Evolutionary conservation across 2,329 filamentous ascomycete species (phyloP).

Genomic region (Arthrobotrys iridis): DNA sequence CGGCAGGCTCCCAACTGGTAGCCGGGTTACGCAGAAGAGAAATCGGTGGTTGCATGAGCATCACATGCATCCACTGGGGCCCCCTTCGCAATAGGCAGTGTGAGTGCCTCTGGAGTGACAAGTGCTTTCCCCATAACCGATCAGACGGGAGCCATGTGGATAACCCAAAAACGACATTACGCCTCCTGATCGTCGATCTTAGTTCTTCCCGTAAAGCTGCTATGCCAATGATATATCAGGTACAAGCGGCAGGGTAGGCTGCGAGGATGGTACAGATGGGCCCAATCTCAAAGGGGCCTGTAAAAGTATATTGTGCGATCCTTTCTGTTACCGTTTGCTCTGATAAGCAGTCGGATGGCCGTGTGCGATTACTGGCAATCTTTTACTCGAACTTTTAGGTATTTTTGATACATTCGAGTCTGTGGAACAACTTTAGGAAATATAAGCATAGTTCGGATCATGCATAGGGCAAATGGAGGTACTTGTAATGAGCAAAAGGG

Average conservation of each 20-base stretch:
- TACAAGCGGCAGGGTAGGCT: neutral
- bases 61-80: constrained; percentile 38
- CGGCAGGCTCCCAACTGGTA: constrained; percentile 47
- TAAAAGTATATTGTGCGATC: neutral
- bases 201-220: neutral
- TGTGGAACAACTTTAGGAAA: constrained; percentile 50
- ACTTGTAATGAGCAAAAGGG: constrained; percentile 15
- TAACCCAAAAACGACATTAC: constrained; percentile 13
- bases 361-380: constrained; percentile 38
- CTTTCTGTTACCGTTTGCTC: neutral
- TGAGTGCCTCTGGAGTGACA: constrained; percentile 9
- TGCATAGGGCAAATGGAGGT: constrained; percentile 29
- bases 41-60: constrained; percentile 18
- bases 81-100: constrained; percentile 50
- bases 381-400: constrained; percentile 31
- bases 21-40: constrained; percentile 42
- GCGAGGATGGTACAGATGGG: neutral
- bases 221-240: neutral
- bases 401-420: constrained; percentile 33
- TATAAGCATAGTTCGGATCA: constrained; percentile 23
- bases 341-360: constrained; percentile 24
- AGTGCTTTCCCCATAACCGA: constrained; percentile 40
- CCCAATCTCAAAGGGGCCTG: constrained; percentile 17
- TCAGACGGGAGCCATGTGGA: constrained; percentile 36
- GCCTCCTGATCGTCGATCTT: neutral